Evolutionary conservation across 2,329 filamentous ascomycete genomes (phyloP).

Genomic region (Pseudogymnoascus sp.): DNA sequence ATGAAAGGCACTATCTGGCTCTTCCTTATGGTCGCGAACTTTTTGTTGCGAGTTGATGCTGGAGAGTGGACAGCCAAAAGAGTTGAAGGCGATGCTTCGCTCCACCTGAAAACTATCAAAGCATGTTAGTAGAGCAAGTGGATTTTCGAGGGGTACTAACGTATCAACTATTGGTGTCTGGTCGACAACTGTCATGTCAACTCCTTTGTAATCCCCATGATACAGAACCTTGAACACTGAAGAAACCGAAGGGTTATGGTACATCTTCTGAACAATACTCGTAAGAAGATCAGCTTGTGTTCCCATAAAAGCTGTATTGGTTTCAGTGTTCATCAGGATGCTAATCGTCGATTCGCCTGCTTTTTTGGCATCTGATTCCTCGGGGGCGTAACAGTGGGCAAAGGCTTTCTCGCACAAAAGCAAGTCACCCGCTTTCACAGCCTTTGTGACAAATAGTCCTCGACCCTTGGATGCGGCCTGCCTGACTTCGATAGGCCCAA

Average conservation of each 20-base stretch:
- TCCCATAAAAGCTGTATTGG: constrained; percentile 29
- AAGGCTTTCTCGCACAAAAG: constrained; percentile 52
- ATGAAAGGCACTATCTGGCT: constrained; percentile 33
- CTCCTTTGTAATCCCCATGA: constrained; percentile 34
- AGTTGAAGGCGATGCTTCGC: constrained; percentile 36
- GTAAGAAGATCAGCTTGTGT: constrained; percentile 36
- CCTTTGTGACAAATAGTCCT: constrained; percentile 44
- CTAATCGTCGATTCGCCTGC: constrained; percentile 16
- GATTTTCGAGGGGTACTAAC: constrained; percentile 13
- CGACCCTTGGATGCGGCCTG: constrained; percentile 35
- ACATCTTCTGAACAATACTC: constrained; percentile 39
- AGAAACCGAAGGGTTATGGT: constrained; percentile 32
- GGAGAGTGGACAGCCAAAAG: constrained; percentile 34
- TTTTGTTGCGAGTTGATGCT: neutral
- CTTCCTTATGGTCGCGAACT: constrained; percentile 33
- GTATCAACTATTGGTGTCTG: constrained; percentile 38
- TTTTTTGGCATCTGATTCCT: constrained; percentile 15
- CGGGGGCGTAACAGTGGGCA: constrained; percentile 34
- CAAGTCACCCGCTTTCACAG: constrained; percentile 43
- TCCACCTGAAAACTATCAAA: constrained; percentile 35
- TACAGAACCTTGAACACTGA: constrained; percentile 32
- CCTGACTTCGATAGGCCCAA: constrained; percentile 35
- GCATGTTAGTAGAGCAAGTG: neutral
- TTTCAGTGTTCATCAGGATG: constrained; percentile 34
- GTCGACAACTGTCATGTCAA: constrained; percentile 26